Conservation (phyloP, 768 basidiomycete genomes). For the Agrocybe chaxingu region DNA sequence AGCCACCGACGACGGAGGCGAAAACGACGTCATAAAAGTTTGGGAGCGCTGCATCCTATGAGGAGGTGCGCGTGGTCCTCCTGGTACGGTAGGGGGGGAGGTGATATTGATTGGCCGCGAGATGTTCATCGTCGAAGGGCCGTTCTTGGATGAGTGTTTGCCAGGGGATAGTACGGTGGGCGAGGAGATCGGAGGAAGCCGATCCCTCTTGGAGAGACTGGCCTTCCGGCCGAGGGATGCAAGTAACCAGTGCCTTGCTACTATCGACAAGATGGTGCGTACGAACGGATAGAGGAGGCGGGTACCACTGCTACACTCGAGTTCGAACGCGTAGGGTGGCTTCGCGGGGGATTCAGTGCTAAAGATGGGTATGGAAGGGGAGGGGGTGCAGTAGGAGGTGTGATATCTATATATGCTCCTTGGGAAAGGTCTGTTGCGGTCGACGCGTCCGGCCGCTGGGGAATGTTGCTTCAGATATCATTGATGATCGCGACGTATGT, state of each 20-base stretch:
- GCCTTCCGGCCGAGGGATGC: constrained; percentile 71
- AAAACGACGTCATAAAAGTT: constrained; percentile 47
- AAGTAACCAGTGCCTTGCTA: constrained; percentile 56
- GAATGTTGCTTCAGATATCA: constrained; percentile 75
- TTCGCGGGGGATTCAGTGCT: constrained; percentile 33
- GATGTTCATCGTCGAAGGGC: constrained; percentile 12
- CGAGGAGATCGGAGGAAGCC: constrained; percentile 16
- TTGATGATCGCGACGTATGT: constrained; percentile 68
- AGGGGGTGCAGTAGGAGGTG: constrained; percentile 53
- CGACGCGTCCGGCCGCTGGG: constrained; percentile 76
- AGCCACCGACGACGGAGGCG: constrained; percentile 26
- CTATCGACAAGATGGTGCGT: constrained; percentile 34
- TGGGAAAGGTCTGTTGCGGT: constrained; percentile 70
- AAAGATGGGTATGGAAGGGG: constrained; percentile 75
- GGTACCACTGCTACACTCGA: constrained; percentile 27
- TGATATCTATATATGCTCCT: constrained; percentile 42
- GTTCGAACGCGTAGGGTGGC: constrained; percentile 28
- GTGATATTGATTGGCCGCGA: constrained; percentile 31
- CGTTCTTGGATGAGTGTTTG: constrained; percentile 9
- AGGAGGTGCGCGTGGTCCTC: constrained; percentile 71
- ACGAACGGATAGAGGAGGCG: constrained; percentile 52
- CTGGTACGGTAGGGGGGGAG: constrained; percentile 55
- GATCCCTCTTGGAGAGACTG: constrained; percentile 38
- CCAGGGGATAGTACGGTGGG: constrained; percentile 16
- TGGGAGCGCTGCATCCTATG: constrained; percentile 63